These are phyloP conservation scores for Imleria badia DNA, from an alignment of 768 basidiomycete species.

Conservation along the genomic window DNA sequence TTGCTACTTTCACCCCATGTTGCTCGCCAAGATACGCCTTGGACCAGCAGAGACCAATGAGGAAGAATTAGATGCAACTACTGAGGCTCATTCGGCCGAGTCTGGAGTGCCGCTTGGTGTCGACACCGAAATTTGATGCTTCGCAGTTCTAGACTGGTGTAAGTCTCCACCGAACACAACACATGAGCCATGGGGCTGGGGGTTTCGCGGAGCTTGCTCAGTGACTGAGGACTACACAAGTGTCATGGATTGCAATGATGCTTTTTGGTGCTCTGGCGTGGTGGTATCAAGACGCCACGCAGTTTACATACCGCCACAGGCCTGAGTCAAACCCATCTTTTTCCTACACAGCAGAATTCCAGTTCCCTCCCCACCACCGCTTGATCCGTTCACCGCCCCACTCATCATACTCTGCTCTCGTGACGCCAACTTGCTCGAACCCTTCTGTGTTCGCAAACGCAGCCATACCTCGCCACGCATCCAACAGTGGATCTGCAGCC, in stretches of 20 bases:
- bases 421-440: constrained; percentile 58
- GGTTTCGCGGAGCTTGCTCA: too few species aligned
- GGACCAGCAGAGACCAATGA: too few species aligned
- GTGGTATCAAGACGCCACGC: neutral
- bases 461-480: constrained; percentile 95
- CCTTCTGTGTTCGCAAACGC: constrained; percentile 59
- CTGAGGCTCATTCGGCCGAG: too few species aligned
- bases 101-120: too few species aligned
- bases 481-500: constrained; percentile 65
- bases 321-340: neutral
- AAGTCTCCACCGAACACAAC: too few species aligned
- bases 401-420: constrained; percentile 84
- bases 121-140: too few species aligned
- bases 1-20: constrained; percentile 10
- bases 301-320: neutral
- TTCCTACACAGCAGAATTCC: constrained; percentile 45
- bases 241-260: too few species aligned
- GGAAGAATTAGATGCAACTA: too few species aligned
- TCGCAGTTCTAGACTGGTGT: too few species aligned
- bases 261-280: too few species aligned
- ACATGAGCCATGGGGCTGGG: too few species aligned
- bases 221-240: too few species aligned
- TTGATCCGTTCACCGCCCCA: constrained; percentile 84
- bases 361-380: constrained; percentile 93
- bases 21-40: constrained; percentile 1